Evolutionary conservation across 306 rosid genomes (phyloP).

Genomic region (Hylodesmum podocarpum): DNA sequence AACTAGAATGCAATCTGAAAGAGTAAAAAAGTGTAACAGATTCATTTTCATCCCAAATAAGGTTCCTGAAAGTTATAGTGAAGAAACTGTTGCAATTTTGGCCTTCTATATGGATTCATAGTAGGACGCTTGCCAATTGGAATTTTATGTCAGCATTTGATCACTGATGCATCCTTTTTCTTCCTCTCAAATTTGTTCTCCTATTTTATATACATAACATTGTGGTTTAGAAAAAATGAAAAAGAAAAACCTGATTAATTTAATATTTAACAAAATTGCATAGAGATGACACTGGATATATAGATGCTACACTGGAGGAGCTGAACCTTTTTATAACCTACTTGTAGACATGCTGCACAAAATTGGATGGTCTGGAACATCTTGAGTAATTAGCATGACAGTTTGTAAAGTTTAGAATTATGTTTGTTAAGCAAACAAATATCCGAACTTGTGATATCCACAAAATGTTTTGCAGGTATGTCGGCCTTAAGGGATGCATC

Average conservation of each 20-base stretch:
- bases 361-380: constrained; percentile 12
- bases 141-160: neutral
- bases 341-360: neutral
- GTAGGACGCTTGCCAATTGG: neutral
- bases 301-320: neutral
- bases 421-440: constrained; percentile 5
- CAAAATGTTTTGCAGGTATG: constrained; percentile 57
- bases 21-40: constrained; percentile 9
- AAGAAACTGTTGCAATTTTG: neutral
- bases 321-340: constrained; percentile 4
- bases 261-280: neutral
- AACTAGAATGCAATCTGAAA: neutral
- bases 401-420: constrained; percentile 3
- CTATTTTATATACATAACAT: neutral
- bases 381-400: neutral
- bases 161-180: neutral
- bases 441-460: neutral
- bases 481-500: constrained; percentile 67
- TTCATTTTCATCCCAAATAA: neutral
- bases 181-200: neutral
- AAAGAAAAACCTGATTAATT: neutral
- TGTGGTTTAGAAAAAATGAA: neutral
- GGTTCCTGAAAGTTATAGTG: neutral
- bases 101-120: constrained; percentile 7
- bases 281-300: neutral